Base-by-base conservation (phyloP, 2,329 filamentous ascomycete species). In the Claviceps lovelessii region DNA sequence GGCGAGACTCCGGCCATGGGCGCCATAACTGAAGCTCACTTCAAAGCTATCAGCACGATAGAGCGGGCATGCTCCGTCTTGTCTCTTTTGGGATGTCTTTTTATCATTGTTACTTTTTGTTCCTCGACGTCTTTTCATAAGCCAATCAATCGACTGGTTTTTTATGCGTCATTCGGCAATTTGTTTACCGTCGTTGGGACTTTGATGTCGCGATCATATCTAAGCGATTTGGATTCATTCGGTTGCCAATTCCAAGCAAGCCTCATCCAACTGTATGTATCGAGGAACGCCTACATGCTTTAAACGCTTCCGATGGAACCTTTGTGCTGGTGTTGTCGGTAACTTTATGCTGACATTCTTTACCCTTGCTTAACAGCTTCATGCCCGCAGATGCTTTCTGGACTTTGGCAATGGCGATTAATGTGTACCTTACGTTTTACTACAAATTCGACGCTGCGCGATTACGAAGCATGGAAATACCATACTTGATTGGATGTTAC, bases 91-190 rank as follows among this genome's bases (percentile, higher is more conserved):
- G 87, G 86, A 55, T 86, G 83, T 47, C 61, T 83, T 37, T 81
- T 90, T 65, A 85, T 90, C 63, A 81, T 91, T 54, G 61, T 73
- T 54, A 90, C 86, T 3, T 93, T 90, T 64, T 70, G 79, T 35
- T 67, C 69, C n/a, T 87, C 84, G 37, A 76, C 75, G 17, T 76
- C 77, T 5, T 93, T 93, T 65, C 85, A 86, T 63, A 91, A 90
- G 64, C 86, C 88, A n/a, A 90, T 93, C 71, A 93, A 93, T 64
- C 78, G 88, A 19, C 76, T 94, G 0, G 83, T 91, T 10, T 91
- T 94, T 67, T 93, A 86, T 66, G 88, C 88, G 7, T 86, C 85
- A 0, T 85, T 88, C 63, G 88, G 88, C 9, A 94, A 95, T 63
- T 76, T 91, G 61, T 74, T 90, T 68, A 81, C 80, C 58, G 91